phyloP scores from a whole-genome alignment of 495 filamentous ascomycete species.

The Evernia prunastri region DNA sequence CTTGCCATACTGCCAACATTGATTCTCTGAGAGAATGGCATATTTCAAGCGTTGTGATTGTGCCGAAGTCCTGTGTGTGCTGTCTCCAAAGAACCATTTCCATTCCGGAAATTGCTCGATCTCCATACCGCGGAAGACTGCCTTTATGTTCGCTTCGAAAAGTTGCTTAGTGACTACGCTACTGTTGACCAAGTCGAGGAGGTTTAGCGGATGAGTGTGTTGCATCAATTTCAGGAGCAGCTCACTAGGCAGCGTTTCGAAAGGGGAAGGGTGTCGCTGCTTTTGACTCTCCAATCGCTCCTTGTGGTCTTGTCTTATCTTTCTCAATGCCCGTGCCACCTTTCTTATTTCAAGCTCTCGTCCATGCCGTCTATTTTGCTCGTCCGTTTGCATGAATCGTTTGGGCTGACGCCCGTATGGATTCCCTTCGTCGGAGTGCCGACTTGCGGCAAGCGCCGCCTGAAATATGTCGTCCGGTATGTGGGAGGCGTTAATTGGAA shows the following conservation, averaged over 20 bases:
- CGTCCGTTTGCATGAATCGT: conserved; percentile 4
- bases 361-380: not conserved
- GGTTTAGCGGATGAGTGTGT: not conserved
- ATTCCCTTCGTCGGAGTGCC: not conserved
- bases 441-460: not conserved
- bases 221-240: not conserved
- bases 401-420: not conserved
- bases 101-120: conserved; percentile 9
- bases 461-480: not conserved
- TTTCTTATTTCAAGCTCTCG: not conserved
- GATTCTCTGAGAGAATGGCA: not conserved
- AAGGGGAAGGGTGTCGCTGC: not conserved
- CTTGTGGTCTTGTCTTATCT: not conserved
- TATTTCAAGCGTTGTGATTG: conserved; percentile 15
- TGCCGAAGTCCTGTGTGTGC: not conserved
- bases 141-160: not conserved
- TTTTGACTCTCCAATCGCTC: not conserved
- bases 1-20: not conserved
- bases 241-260: not conserved
- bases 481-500: not conserved
- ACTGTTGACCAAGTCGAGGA: not conserved
- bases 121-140: conserved; percentile 10
- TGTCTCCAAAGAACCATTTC: conserved; percentile 18
- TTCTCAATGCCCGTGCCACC: not conserved
- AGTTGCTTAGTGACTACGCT: not conserved